Percentiles rank a stretch among this genome's conserved stretches.
Evolutionary conservation across 768 basidiomycete genomes (phyloP).

Genomic region (Leccinum truebloodii): DNA sequence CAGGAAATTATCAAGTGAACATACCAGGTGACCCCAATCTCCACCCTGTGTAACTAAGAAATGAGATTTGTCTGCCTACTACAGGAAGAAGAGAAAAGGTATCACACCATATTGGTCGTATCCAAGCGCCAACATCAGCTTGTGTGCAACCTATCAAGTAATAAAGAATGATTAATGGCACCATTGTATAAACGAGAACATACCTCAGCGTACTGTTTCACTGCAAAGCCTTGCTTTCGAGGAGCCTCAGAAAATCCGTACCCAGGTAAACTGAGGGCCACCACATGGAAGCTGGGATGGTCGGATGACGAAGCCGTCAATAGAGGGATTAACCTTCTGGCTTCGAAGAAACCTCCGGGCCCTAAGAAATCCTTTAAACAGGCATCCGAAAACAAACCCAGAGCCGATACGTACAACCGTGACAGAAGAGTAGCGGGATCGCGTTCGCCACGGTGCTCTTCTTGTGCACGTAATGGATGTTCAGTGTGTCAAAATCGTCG

Average conservation of each 20-base stretch:
- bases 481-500: slow-evolving; percentile 46
- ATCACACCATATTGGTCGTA: slow-evolving; percentile 51
- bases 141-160: slow-evolving; percentile 40
- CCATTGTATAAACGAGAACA: background rate
- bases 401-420: slow-evolving; percentile 48
- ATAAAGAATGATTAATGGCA: too few species aligned
- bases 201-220: slow-evolving; percentile 57
- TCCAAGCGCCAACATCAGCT: slow-evolving; percentile 50
- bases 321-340: slow-evolving; percentile 55
- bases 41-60: slow-evolving; percentile 48
- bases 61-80: background rate
- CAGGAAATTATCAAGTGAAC: slow-evolving; percentile 5
- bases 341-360: slow-evolving; percentile 56
- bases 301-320: slow-evolving; percentile 42
- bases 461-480: slow-evolving; percentile 62
- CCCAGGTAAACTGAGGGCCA: slow-evolving; percentile 57
- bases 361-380: slow-evolving; percentile 30
- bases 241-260: slow-evolving; percentile 63
- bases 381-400: background rate
- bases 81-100: background rate
- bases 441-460: slow-evolving; percentile 44
- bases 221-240: slow-evolving; percentile 49
- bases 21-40: slow-evolving; percentile 46
- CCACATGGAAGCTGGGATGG: slow-evolving; percentile 63
- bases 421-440: slow-evolving; percentile 60